Conservation (phyloP, 495 filamentous ascomycete species). For the Delitschia confertaspora region DNA sequence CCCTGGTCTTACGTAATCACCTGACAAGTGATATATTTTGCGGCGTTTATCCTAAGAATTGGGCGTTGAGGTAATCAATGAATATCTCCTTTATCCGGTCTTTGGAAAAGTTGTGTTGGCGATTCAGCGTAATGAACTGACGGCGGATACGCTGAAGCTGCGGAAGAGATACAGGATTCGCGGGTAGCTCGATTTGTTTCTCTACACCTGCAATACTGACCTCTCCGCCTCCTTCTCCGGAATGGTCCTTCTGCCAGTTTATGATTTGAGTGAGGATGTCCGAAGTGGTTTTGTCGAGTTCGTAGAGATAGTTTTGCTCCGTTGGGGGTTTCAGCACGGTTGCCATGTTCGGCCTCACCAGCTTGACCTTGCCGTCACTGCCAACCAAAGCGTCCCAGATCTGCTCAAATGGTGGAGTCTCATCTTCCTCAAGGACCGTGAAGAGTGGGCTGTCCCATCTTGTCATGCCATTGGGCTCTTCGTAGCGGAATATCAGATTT, state of each 20-base stretch:
- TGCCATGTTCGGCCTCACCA: conserved; percentile 68
- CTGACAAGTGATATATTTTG: neutral
- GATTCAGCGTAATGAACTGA: conserved; percentile 76
- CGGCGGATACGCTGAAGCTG: conserved; percentile 74
- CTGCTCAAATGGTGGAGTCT: conserved; percentile 51
- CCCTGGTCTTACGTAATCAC: no score
- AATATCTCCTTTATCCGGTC: conserved; percentile 58
- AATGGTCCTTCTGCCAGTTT: conserved; percentile 59
- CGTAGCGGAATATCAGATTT: conserved; percentile 89
- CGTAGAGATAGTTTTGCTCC: conserved; percentile 71
- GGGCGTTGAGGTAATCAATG: conserved; percentile 58
- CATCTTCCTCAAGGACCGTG: conserved; percentile 74
- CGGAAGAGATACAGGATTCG: conserved; percentile 48
- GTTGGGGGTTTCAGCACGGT: conserved; percentile 65
- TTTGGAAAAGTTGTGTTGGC: conserved; percentile 47
- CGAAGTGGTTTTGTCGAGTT: conserved; percentile 76
- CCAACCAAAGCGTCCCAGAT: conserved; percentile 77
- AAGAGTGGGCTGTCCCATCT: conserved; percentile 94
- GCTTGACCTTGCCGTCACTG: conserved; percentile 42
- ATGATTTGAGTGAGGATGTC: conserved; percentile 69
- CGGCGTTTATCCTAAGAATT: conserved; percentile 14
- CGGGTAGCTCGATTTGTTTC: conserved; percentile 32
- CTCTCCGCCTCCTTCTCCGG: conserved; percentile 48
- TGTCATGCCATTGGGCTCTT: conserved; percentile 91
- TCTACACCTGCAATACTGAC: conserved; percentile 38